Evolutionary conservation across 192 early-diverging fungal genomes (phyloP), one percentile per base, ranked within the genome.

Genomic region (Rhizophlyctis rosea): DNA sequence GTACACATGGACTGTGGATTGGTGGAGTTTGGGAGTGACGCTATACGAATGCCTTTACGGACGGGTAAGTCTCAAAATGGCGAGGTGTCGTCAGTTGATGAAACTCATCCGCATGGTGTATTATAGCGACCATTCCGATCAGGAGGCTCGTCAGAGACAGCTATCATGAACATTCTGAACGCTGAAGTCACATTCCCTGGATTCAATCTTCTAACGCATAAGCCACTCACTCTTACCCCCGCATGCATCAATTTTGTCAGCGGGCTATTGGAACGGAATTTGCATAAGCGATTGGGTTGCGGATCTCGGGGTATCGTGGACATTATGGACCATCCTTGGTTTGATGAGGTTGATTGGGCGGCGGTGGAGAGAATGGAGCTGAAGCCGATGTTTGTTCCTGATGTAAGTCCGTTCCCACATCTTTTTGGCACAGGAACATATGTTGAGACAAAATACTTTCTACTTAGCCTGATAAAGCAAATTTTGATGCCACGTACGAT

Each of bases 21-120:
- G 91, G 91, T 98, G 96, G 96, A 86, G 86, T 30, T 61, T 96
- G 34, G 96, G 96, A 7, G 86, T 96, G 5, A 75, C 91, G 13
- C 82, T 94, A 68, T 96, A 89, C 77, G 96, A 98, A 71, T 84
- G 85, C 50, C 71, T 96, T 27, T 93, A 34, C 33, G 48, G 50
- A 47, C 24, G n/a, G n/a, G n/a, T 52, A 74, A 73, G 70, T 29
- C 75, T 73, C 32, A 70, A 77, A 50, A 76, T 78, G 44, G 55
- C 70, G 24, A 4, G 24, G 34, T 64, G 61, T 59, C 51, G 53
- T 24, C 57, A 54, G 32, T 71, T 47, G 36, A 25, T 65, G 50
- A 47, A 61, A 7, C 33, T 18, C 35, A 16, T 9, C 23, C 14
- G 23, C 28, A 27, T n/a, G n/a, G n/a, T n/a, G n/a, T n/a, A n/a